Evolutionary conservation across 2,329 filamentous ascomycete genomes (phyloP).

Genomic region (Trichoderma gracile): DNA sequence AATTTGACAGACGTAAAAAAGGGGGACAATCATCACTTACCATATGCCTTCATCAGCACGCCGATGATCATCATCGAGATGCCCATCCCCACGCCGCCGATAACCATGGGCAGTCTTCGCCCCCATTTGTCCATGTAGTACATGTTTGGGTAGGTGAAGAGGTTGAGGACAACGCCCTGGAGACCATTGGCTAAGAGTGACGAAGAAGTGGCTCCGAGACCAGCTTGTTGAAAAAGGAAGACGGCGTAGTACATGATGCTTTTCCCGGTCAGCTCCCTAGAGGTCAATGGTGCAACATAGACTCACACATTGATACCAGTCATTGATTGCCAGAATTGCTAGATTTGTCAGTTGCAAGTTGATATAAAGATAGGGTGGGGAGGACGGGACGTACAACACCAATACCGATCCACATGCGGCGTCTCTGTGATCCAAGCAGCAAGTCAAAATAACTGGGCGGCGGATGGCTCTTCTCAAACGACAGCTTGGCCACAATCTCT

Average conservation of each 20-base stretch:
- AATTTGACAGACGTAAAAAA: too few relatives aligned
- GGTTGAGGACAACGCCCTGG: slow-evolving; percentile 26
- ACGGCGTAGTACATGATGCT: slow-evolving; percentile 27
- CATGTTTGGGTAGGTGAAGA: slow-evolving; percentile 28
- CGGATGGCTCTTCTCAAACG: slow-evolving; percentile 23
- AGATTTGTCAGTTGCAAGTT: background rate
- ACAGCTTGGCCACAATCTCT: slow-evolving; percentile 25
- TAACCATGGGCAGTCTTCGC: slow-evolving; percentile 24
- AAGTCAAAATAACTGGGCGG: slow-evolving; percentile 24
- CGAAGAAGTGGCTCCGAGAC: slow-evolving; percentile 24
- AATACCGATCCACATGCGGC: slow-evolving; percentile 27
- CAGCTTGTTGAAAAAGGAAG: slow-evolving; percentile 26
- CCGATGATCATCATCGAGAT: slow-evolving; percentile 27
- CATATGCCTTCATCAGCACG: slow-evolving; percentile 23
- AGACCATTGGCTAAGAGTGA: slow-evolving; percentile 25
- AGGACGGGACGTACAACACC: slow-evolving; percentile 17
- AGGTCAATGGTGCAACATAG: too few relatives aligned
- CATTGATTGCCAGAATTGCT: slow-evolving; percentile 29
- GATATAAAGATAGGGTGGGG: too few relatives aligned
- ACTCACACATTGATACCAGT: slow-evolving; percentile 26
- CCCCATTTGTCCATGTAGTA: slow-evolving; percentile 28
- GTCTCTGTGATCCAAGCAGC: slow-evolving; percentile 20
- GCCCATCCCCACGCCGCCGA: slow-evolving; percentile 25
- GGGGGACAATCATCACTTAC: background rate
- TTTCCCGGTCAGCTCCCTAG: background rate